Evolutionary conservation across 768 basidiomycete genomes (phyloP).

Genomic region (Psilocybe cubensis): DNA sequence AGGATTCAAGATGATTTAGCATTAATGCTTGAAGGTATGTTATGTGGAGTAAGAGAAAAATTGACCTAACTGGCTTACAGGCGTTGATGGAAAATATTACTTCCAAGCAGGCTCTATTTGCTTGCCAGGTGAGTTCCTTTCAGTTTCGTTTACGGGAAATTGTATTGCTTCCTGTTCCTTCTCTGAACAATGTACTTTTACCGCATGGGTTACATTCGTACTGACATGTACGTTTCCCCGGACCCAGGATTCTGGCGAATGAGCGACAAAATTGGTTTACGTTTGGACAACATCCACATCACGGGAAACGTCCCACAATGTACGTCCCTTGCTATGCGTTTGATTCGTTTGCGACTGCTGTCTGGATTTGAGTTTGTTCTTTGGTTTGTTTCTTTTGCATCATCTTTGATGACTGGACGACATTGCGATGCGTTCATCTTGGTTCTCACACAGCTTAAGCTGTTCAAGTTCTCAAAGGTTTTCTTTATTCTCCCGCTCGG

Average conservation of each 20-base stretch:
- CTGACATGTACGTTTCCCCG: background rate
- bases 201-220: constrained; percentile 9
- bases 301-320: constrained; percentile 76
- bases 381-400: background rate
- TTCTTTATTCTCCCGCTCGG: background rate
- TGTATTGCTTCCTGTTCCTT: constrained; percentile 10
- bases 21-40: constrained; percentile 60
- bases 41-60: background rate
- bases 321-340: constrained; percentile 33
- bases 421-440: background rate
- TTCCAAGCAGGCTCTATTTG: constrained; percentile 76
- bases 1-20: constrained; percentile 64
- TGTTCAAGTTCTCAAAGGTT: background rate
- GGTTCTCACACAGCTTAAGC: background rate
- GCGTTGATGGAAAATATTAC: constrained; percentile 70
- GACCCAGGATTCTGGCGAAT: constrained; percentile 73
- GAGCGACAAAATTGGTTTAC: constrained; percentile 74
- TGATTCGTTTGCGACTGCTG: background rate
- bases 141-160: background rate
- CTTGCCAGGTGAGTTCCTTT: constrained; percentile 52
- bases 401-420: background rate
- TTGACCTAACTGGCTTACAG: constrained; percentile 30
- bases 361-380: background rate
- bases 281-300: constrained; percentile 73
- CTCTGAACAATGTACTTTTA: constrained; percentile 15